Conservation (phyloP, 2,329 filamentous ascomycete genomes). For the Sordariomycetes sp. region DNA sequence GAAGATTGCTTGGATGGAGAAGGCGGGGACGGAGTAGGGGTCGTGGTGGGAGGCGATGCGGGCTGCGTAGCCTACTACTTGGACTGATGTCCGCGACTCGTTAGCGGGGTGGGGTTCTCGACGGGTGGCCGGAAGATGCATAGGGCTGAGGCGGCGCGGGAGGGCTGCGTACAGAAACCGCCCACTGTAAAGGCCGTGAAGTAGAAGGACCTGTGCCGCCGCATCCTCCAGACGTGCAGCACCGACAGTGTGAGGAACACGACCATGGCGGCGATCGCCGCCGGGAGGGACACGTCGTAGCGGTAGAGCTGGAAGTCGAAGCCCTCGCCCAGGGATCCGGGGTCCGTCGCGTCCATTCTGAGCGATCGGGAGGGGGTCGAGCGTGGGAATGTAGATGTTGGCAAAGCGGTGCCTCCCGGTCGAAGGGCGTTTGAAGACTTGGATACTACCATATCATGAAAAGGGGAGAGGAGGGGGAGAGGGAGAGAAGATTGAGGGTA, state of each 20-base stretch:
- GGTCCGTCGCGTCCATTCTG: background rate
- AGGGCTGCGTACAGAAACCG: slow-evolving; percentile 6
- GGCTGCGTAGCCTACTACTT: slow-evolving; percentile 7
- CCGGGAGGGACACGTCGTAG: slow-evolving; percentile 9
- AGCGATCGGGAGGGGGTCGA: background rate
- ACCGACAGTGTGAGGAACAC: slow-evolving; percentile 8
- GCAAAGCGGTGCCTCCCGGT: no score
- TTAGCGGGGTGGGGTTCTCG: background rate
- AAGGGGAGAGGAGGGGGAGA: no score
- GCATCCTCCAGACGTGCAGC: slow-evolving; percentile 6
- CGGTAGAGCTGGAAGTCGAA: slow-evolving; percentile 11
- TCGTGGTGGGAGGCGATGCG: slow-evolving; percentile 9
- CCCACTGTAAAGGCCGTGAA: slow-evolving; percentile 10
- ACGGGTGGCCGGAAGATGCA: background rate
- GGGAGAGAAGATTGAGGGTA: no score
- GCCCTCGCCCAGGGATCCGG: background rate
- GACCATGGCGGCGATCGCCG: slow-evolving; percentile 7
- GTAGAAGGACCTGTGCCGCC: slow-evolving; percentile 6
- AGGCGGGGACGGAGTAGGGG: slow-evolving; percentile 19
- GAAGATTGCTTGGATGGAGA: slow-evolving; percentile 24
- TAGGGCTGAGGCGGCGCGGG: background rate
- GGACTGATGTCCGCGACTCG: slow-evolving; percentile 7
- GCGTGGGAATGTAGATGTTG: no score
- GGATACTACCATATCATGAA: no score
- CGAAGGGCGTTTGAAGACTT: no score